phyloP scores from a whole-genome alignment of 1,139 yeast species.

The Yamadazyma sp. region DNA sequence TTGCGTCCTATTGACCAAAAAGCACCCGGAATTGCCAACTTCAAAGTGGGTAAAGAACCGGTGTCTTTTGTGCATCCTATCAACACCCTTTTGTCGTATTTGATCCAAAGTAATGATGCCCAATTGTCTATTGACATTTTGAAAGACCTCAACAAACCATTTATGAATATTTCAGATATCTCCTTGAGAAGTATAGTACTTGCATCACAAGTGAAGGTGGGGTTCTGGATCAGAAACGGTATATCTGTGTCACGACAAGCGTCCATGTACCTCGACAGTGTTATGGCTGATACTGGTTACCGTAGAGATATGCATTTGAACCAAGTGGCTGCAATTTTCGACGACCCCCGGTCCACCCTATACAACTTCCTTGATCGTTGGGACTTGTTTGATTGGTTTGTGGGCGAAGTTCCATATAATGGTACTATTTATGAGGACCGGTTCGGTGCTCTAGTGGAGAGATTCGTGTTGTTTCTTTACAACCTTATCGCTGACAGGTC shows the following conservation, averaged over 20 bases:
- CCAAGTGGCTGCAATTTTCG: constrained; percentile 52
- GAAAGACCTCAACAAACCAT: constrained; percentile 22
- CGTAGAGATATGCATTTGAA: constrained; percentile 55
- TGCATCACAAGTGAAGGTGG: constrained; percentile 71
- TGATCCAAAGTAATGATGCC: constrained; percentile 35
- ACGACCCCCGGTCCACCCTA: constrained; percentile 42
- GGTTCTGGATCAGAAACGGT: constrained; percentile 93
- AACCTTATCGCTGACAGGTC: constrained; percentile 56
- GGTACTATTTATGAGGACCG: constrained; percentile 60
- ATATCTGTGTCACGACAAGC: constrained; percentile 50
- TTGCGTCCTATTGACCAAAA: constrained; percentile 21
- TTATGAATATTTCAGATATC: constrained; percentile 50
- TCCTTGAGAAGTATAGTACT: constrained; percentile 64
- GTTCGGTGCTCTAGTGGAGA: constrained; percentile 49
- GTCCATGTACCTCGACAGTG: constrained; percentile 30
- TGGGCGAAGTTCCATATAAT: constrained; percentile 32
- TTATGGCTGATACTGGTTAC: constrained; percentile 37
- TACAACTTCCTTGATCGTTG: constrained; percentile 57
- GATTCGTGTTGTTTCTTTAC: constrained; percentile 56
- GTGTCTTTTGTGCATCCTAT: constrained; percentile 62
- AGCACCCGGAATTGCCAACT: constrained; percentile 40
- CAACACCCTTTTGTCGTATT: constrained; percentile 49
- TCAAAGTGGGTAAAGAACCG: constrained; percentile 47
- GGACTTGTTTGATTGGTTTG: constrained; percentile 58
- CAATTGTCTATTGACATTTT: constrained; percentile 18